phyloP scores from a whole-genome alignment of 1,284 basidiomycete genomes.

The Neolentinus lepideus region DNA sequence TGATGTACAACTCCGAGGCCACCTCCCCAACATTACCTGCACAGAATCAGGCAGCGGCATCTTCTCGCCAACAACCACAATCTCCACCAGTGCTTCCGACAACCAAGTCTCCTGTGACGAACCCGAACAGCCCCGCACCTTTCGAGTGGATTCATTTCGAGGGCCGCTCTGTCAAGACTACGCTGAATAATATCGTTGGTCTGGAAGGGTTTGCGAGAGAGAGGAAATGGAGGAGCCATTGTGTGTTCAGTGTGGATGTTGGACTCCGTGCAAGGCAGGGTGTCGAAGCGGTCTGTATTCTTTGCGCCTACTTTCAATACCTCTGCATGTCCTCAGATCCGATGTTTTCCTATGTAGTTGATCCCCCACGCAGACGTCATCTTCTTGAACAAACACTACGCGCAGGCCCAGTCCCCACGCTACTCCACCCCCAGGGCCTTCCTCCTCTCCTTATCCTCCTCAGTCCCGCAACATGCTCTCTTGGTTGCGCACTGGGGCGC shows the following conservation, averaged over 20 bases:
- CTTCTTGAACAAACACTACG: constrained; percentile 67
- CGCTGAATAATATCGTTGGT: constrained; percentile 66
- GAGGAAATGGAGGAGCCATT: constrained; percentile 71
- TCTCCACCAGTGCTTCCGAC: constrained; percentile 26
- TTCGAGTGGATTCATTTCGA: constrained; percentile 84
- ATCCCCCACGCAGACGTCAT: constrained; percentile 74
- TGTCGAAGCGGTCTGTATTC: constrained; percentile 60
- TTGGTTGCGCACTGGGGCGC: constrained; percentile 74
- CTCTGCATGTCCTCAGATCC: neutral
- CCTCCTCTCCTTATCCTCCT: constrained; percentile 59
- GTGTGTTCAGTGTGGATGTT: constrained; percentile 72
- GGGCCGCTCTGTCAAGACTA: constrained; percentile 67
- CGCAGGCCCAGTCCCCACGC: constrained; percentile 45
- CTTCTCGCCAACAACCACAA: constrained; percentile 26
- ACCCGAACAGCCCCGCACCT: constrained; percentile 57
- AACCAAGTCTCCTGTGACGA: constrained; percentile 25
- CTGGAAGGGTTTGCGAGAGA: constrained; percentile 73
- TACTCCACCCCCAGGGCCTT: constrained; percentile 65
- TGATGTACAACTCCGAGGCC: constrained; percentile 21
- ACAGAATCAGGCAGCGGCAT: constrained; percentile 10
- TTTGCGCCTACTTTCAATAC: constrained; percentile 5
- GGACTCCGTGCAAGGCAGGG: constrained; percentile 66
- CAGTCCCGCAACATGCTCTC: constrained; percentile 62
- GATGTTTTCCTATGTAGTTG: constrained; percentile 37
- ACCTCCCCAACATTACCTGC: constrained; percentile 16